Conservation (phyloP, 2,329 filamentous ascomycete genomes). For the Podosphaera xanthii region DNA sequence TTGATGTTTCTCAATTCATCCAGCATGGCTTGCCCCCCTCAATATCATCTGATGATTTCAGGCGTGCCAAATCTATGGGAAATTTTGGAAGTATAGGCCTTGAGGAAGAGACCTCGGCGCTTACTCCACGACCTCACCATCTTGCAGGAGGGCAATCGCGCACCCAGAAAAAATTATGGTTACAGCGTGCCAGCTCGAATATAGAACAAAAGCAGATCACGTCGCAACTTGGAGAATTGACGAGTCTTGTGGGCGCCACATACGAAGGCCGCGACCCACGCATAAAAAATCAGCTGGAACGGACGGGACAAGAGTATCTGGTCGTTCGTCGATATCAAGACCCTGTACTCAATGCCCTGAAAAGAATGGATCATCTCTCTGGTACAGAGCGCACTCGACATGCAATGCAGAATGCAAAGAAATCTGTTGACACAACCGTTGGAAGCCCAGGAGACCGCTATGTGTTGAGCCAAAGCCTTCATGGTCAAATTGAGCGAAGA, state of each 20-base stretch:
- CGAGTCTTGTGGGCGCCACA: constrained; percentile 22
- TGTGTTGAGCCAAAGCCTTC: constrained; percentile 21
- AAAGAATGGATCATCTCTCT: constrained; percentile 28
- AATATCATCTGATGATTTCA: constrained; percentile 8
- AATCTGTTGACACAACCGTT: constrained; percentile 9
- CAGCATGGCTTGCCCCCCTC: constrained; percentile 8
- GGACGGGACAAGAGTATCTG: constrained; percentile 50
- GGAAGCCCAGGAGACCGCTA: constrained; percentile 13
- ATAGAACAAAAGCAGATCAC: constrained; percentile 38
- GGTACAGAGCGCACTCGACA: constrained; percentile 26
- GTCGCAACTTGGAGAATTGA: constrained; percentile 15
- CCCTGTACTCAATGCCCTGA: constrained; percentile 39
- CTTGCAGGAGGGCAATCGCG: constrained; percentile 28
- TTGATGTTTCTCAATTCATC: constrained; percentile 26
- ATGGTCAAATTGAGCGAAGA: constrained; percentile 3
- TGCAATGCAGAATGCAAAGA: constrained; percentile 22
- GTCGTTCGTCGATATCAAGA: constrained; percentile 52
- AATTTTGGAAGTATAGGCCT: constrained; percentile 18
- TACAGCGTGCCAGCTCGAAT: constrained; percentile 49
- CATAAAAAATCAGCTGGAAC: constrained; percentile 40
- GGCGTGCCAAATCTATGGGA: constrained; percentile 14
- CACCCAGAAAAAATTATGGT: constrained; percentile 53
- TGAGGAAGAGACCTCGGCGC: constrained; percentile 18
- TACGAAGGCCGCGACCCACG: constrained; percentile 39
- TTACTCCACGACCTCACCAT: constrained; percentile 19